These are phyloP conservation scores for Castanea mollissima DNA, from an alignment of 306 rosid genomes.

Conservation along the genomic window DNA sequence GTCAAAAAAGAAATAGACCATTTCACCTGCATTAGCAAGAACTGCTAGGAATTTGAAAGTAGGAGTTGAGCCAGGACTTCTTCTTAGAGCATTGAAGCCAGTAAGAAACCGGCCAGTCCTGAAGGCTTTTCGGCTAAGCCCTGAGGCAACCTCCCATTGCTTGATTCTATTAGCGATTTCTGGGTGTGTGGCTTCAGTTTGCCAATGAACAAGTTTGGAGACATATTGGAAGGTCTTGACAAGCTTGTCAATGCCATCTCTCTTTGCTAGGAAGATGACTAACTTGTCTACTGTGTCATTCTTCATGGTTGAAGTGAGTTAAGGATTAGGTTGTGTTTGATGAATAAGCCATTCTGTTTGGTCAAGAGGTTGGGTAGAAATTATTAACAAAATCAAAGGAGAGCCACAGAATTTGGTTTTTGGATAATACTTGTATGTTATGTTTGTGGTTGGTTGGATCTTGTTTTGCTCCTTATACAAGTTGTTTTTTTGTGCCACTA, in stretches of 20 bases:
- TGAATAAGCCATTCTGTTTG: neutral
- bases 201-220: conserved; percentile 86
- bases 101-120: conserved; percentile 76
- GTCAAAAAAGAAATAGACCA: conserved; percentile 95
- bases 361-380: neutral
- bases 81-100: conserved; percentile 70
- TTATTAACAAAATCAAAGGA: conserved; percentile 21
- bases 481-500: conserved; percentile 25
- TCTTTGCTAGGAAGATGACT: conserved; percentile 85
- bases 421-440: conserved; percentile 47
- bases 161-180: conserved; percentile 54
- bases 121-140: conserved; percentile 89
- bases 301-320: conserved; percentile 46
- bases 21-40: conserved; percentile 76
- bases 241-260: conserved; percentile 99
- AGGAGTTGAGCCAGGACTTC: conserved; percentile 57
- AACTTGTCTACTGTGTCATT: conserved; percentile 77
- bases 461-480: conserved; percentile 22
- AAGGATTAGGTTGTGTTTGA: neutral
- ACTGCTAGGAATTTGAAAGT: conserved; percentile 56
- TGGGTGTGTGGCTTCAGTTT: conserved; percentile 48
- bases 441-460: conserved; percentile 43
- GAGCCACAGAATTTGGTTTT: conserved; percentile 50
- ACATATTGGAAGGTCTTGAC: conserved; percentile 92
- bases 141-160: conserved; percentile 82